Evolutionary conservation across 805 yeast species (phyloP).

Genomic region (Pichia eremophila): DNA sequence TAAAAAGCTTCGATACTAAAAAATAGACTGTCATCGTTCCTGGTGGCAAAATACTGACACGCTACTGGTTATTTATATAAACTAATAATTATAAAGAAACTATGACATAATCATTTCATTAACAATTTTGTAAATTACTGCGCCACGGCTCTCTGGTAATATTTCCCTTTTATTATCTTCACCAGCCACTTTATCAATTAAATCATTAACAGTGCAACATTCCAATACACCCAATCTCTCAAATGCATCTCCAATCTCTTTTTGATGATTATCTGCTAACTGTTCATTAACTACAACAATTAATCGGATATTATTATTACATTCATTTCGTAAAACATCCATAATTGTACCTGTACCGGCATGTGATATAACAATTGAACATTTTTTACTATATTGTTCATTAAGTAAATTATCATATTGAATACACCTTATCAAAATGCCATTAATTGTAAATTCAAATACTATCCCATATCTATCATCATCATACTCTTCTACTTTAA

Average conservation of each 20-base stretch:
- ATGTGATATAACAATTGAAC: constrained; percentile 70
- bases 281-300: constrained; percentile 61
- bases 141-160: not conserved
- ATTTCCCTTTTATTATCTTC: not conserved
- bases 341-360: constrained; percentile 90
- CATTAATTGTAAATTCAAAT: not conserved
- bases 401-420: constrained; percentile 35
- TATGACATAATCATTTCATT: not conserved
- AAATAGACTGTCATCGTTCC: no score
- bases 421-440: constrained; percentile 34
- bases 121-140: not conserved
- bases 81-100: no score
- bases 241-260: constrained; percentile 60
- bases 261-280: constrained; percentile 85
- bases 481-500: not conserved
- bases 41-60: no score
- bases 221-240: constrained; percentile 24
- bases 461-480: not conserved
- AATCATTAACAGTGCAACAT: not conserved
- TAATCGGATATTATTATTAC: constrained; percentile 40
- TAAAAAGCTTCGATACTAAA: no score
- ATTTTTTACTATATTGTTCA: constrained; percentile 30
- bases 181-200: not conserved
- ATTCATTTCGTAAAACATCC: constrained; percentile 48
- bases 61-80: no score